Evolutionary conservation across 495 filamentous ascomycete genomes (phyloP).

Genomic region (Penicilliopsis zonata): DNA sequence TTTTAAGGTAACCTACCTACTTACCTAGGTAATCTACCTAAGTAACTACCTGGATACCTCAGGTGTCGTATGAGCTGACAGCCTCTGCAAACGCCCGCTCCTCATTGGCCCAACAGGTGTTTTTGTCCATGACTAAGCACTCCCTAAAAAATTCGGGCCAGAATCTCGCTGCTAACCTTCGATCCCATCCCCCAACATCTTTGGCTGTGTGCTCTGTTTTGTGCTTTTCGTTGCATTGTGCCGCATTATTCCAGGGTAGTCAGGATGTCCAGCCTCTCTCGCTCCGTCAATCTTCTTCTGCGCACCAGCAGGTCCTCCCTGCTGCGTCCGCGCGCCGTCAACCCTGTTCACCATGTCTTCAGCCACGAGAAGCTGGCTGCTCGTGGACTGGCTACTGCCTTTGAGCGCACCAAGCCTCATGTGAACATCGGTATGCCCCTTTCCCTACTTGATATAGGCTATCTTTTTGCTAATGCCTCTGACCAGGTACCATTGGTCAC

Average conservation of each 20-base stretch:
- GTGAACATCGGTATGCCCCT: constrained; percentile 77
- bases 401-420: constrained; percentile 88
- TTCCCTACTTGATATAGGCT: not conserved
- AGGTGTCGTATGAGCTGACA: no score
- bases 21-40: no score
- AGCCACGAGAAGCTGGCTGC: constrained; percentile 52
- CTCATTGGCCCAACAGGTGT: constrained; percentile 20
- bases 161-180: constrained; percentile 14
- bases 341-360: constrained; percentile 60
- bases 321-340: constrained; percentile 45
- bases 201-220: constrained; percentile 18
- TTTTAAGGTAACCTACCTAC: no score
- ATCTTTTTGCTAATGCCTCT: constrained; percentile 4
- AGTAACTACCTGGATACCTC: no score
- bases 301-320: constrained; percentile 54
- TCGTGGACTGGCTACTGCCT: constrained; percentile 65
- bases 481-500: constrained; percentile 87
- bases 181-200: constrained; percentile 22
- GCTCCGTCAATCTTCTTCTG: constrained; percentile 56
- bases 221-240: constrained; percentile 14
- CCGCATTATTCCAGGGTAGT: constrained; percentile 19
- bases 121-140: constrained; percentile 28
- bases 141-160: constrained; percentile 32
- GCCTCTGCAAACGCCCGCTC: constrained; percentile 24
- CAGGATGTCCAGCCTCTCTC: constrained; percentile 54